phyloP scores from a whole-genome alignment of 768 basidiomycete species.

The Lyophyllum shimeji region DNA sequence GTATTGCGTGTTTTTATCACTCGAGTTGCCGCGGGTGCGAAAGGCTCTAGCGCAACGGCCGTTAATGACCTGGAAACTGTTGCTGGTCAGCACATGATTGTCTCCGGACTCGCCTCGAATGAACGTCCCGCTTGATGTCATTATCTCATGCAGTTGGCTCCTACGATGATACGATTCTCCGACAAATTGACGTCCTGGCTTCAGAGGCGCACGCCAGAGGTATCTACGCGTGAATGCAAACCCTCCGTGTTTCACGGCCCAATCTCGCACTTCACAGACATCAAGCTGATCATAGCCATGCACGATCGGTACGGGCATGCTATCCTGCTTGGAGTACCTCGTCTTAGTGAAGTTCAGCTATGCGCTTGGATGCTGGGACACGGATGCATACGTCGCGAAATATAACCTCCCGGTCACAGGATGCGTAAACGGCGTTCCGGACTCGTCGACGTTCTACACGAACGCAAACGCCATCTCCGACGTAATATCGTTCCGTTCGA shows the following conservation, averaged over 20 bases:
- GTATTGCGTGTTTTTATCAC: slow-evolving; percentile 25
- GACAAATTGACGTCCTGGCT: slow-evolving; percentile 22
- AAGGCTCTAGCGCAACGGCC: slow-evolving; percentile 22
- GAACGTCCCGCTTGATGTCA: too few relatives aligned
- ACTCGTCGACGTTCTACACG: slow-evolving; percentile 24
- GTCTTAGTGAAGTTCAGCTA: slow-evolving; percentile 7
- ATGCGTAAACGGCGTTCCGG: slow-evolving; percentile 25
- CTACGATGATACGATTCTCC: slow-evolving; percentile 25
- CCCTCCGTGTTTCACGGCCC: neutral
- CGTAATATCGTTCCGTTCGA: slow-evolving; percentile 2
- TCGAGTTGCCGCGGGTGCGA: slow-evolving; percentile 20
- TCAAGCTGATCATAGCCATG: slow-evolving; percentile 27
- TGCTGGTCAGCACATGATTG: slow-evolving; percentile 16
- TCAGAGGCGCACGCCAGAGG: slow-evolving; percentile 23
- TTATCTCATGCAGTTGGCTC: slow-evolving; percentile 15
- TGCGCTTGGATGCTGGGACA: slow-evolving; percentile 26
- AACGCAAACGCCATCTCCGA: slow-evolving; percentile 24
- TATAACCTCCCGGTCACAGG: slow-evolving; percentile 21
- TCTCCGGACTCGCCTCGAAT: neutral
- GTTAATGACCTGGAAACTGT: slow-evolving; percentile 24
- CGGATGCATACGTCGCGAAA: slow-evolving; percentile 25
- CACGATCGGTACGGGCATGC: slow-evolving; percentile 18
- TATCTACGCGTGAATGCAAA: neutral
- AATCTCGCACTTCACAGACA: slow-evolving; percentile 13
- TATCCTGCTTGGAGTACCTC: neutral